Percentiles rank a stretch among this genome's conserved stretches.
Evolutionary conservation across 2,329 filamentous ascomycete species (phyloP).

Genomic region (Fusarium nelsonii): DNA sequence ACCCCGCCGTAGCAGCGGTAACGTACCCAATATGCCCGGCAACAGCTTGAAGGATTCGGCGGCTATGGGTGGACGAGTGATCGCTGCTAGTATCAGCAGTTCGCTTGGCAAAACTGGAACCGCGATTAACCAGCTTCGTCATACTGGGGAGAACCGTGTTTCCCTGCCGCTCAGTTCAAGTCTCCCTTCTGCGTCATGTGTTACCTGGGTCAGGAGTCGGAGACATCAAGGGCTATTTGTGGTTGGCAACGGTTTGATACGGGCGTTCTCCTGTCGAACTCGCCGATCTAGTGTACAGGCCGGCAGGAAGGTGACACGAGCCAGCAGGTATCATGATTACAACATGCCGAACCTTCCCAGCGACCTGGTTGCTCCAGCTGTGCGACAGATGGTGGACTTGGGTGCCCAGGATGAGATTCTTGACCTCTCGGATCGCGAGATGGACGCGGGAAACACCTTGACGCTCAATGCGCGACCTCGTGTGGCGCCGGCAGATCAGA

Average conservation of each 20-base stretch:
- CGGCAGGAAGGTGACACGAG: slow-evolving; percentile 65
- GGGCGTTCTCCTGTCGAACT: slow-evolving; percentile 72
- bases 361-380: slow-evolving; percentile 66
- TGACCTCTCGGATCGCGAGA: slow-evolving; percentile 65
- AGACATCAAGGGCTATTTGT: slow-evolving; percentile 73
- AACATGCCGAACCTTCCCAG: slow-evolving; percentile 74
- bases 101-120: slow-evolving; percentile 80
- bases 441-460: slow-evolving; percentile 67
- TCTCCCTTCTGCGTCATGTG: slow-evolving; percentile 69
- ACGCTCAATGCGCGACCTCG: slow-evolving; percentile 60
- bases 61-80: slow-evolving; percentile 77
- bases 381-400: slow-evolving; percentile 64
- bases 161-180: slow-evolving; percentile 70
- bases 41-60: slow-evolving; percentile 69
- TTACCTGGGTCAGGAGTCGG: slow-evolving; percentile 74
- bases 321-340: slow-evolving; percentile 73
- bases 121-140: slow-evolving; percentile 76
- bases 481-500: slow-evolving; percentile 55
- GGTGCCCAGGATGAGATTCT: slow-evolving; percentile 67
- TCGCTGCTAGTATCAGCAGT: slow-evolving; percentile 79
- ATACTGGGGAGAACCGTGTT: slow-evolving; percentile 80
- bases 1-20: slow-evolving; percentile 64
- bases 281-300: slow-evolving; percentile 67
- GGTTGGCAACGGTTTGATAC: slow-evolving; percentile 73
- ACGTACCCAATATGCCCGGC: slow-evolving; percentile 51